Evolutionary conservation across 495 filamentous ascomycete species (phyloP).

Genomic region (Extremus antarcticus): DNA sequence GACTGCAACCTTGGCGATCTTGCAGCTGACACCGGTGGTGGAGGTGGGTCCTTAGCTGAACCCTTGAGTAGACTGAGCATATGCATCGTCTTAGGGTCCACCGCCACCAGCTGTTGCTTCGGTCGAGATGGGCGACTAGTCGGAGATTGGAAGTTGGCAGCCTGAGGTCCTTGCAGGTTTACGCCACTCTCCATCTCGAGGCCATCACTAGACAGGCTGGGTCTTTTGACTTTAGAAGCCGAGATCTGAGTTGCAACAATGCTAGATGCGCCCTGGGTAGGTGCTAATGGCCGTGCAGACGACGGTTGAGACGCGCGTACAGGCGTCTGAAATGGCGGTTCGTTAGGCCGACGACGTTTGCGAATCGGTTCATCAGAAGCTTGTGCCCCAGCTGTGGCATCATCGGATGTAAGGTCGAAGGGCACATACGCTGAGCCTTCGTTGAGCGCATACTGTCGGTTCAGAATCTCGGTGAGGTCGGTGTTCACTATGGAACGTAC

Average conservation of each 20-base stretch:
- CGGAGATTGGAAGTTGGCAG: neutral
- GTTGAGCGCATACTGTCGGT: neutral
- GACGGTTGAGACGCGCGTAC: neutral
- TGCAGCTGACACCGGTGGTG: neutral
- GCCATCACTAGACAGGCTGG: constrained; percentile 7
- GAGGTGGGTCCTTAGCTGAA: neutral
- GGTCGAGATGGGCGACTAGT: too few relatives aligned
- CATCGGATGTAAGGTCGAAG: neutral
- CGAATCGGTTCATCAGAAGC: too few relatives aligned
- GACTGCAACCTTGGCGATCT: neutral
- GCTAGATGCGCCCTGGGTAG: neutral
- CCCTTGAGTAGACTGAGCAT: neutral
- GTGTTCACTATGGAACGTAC: neutral
- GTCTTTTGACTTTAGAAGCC: neutral
- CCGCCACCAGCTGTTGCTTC: too few relatives aligned
- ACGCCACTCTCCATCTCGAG: constrained; percentile 4
- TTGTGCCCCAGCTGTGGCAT: neutral
- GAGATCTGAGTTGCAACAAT: neutral
- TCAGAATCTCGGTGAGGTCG: neutral
- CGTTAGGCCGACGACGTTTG: too few relatives aligned
- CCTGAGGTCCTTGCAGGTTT: constrained; percentile 6
- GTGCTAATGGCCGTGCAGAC: neutral
- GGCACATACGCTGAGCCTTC: neutral
- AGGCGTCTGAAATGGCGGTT: neutral
- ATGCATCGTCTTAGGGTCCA: neutral